phyloP scores from a whole-genome alignment of 78 protist species.

The Monosiga brevicollis region DNA sequence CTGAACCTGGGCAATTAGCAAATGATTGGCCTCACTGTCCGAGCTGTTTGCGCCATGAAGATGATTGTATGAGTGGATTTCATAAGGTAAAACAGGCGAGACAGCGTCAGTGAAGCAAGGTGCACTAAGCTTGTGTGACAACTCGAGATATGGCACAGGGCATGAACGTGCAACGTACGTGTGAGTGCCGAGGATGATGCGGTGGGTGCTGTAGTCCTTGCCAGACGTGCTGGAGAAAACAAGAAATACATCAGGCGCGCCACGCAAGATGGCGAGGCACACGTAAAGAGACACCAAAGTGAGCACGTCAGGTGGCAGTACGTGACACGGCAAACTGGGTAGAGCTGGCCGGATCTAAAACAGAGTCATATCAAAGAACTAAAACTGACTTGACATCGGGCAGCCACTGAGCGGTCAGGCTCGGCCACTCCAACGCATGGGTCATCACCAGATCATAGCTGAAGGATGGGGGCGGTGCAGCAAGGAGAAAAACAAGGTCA shows the following conservation, averaged over 20 bases:
- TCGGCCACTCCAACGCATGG: conserved; percentile 92
- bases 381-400: background rate
- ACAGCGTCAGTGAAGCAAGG: too few species aligned
- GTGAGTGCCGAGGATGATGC: conserved; percentile 64
- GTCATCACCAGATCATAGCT: conserved; percentile 83
- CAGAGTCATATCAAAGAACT: background rate
- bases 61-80: too few species aligned
- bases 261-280: background rate
- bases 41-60: too few species aligned
- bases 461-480: too few species aligned
- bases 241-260: background rate
- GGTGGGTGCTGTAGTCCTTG: conserved; percentile 50
- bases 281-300: background rate
- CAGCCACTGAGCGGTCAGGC: conserved; percentile 51
- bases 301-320: background rate
- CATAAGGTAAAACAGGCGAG: too few species aligned
- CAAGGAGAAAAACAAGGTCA: background rate
- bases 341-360: background rate
- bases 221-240: background rate
- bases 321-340: too few species aligned
- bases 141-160: too few species aligned
- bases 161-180: background rate
- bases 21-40: conserved; percentile 78
- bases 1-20: conserved; percentile 72
- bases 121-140: too few species aligned